A percentile compares a stretch with the other conserved stretches of the same genome.
These are phyloP conservation scores for Aspergillus sp. DNA, from an alignment of 2,329 filamentous ascomycete species.

Conservation along the genomic window DNA sequence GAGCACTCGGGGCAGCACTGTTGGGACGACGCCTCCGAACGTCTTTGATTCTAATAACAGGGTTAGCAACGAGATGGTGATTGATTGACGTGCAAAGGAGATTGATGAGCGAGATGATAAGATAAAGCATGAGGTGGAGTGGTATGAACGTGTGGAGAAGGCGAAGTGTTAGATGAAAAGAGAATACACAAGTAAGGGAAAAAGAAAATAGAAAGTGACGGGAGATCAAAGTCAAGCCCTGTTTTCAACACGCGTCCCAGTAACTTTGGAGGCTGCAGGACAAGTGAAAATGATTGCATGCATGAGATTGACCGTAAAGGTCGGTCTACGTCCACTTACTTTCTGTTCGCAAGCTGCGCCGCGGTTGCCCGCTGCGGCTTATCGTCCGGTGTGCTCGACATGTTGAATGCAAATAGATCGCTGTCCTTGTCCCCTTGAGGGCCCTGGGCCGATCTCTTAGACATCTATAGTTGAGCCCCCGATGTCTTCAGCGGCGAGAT, in stretches of 20 bases:
- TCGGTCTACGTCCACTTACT: conserved; percentile 48
- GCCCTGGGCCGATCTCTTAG: conserved; percentile 41
- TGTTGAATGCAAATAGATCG: conserved; percentile 33
- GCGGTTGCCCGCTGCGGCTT: conserved; percentile 54
- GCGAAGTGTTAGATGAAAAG: neutral
- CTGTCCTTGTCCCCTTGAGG: conserved; percentile 39
- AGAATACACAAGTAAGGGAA: neutral
- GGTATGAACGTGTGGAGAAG: neutral
- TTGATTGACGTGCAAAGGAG: neutral
- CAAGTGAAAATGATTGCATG: conserved; percentile 9
- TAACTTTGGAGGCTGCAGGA: conserved; percentile 12
- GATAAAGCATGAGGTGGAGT: neutral
- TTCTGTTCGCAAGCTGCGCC: conserved; percentile 56
- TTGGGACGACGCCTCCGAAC: conserved; percentile 29
- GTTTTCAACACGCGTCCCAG: neutral
- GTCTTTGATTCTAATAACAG: conserved; percentile 25
- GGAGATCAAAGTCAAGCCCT: neutral
- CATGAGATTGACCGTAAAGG: conserved; percentile 19
- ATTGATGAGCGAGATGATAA: neutral
- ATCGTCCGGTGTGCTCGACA: conserved; percentile 47
- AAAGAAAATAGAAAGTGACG: neutral
- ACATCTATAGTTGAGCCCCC: conserved; percentile 33
- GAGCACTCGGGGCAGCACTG: conserved; percentile 20
- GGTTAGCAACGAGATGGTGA: conserved; percentile 10
- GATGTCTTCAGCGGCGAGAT: conserved; percentile 13